Base-by-base conservation (phyloP, 2,329 filamentous ascomycete genomes). In the Colletotrichum siamense region DNA sequence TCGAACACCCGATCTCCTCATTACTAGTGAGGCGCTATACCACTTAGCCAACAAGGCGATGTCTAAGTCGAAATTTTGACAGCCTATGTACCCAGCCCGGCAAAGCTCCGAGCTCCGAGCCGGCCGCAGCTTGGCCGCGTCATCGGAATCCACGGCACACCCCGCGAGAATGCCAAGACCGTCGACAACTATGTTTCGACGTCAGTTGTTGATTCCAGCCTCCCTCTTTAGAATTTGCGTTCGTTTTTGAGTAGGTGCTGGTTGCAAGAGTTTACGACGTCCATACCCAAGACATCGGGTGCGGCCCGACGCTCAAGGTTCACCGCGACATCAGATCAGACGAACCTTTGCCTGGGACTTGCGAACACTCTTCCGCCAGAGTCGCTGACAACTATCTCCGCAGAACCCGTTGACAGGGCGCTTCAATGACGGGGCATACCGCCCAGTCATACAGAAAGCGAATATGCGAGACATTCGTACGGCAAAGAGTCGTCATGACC, bases 1-100 rank as follows among this genome's bases (percentile, higher is more conserved):
- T 70, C 68, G 68, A 70, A 70, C 68, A 26, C 57, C 57, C 36
- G 68, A 55, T 70, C 68, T 70, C 59, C 57, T 70, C 68, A 70
- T 70, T 70, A 70, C 68, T 70, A 70, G 68, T 70, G 68, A 70
- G 57, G 59, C 68, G 68, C 68, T 70, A 62, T 70, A 70, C 68
- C 68, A 70, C 68, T 70, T 57, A 70, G 68, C 68, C 68, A 70
- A 70, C 68, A 70, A 70, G 68, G 68, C 68, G n/a, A 70, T 22
- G 24, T 0, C 0, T 0, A 0, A 6, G 0, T 0, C 4, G 8
- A 3, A 12, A 26, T 9, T 28, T 28, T 52, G 6, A 13, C 1
- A 4, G 4, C 0, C 2, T 30, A 66, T 28, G 24, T 49, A 34
- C 3, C 39, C 13, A 3, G 18, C 9, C 1, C 0, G 3, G 18